These are phyloP conservation scores for Jamesozyma jinghongensis DNA, from an alignment of 805 yeast species.

Conservation along the genomic window DNA sequence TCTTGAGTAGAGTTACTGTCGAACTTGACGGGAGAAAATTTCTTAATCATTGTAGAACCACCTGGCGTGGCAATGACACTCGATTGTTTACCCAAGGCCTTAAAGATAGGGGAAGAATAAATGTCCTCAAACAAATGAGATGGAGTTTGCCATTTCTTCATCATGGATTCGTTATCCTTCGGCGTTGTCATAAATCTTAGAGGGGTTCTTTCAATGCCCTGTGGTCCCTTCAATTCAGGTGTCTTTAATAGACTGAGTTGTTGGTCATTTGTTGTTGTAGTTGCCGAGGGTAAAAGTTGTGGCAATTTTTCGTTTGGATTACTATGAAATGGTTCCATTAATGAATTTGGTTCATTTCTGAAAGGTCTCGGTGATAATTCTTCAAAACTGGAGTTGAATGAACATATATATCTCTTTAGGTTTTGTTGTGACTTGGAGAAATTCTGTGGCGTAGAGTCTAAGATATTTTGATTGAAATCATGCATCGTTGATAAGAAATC, in stretches of 20 bases:
- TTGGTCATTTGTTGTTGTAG: neutral
- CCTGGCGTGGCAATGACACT: slow-evolving; percentile 14
- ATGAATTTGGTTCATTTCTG: neutral
- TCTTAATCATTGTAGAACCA: slow-evolving; percentile 8
- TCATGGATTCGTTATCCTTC: slow-evolving; percentile 14
- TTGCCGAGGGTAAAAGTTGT: neutral
- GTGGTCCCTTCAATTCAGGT: slow-evolving; percentile 14
- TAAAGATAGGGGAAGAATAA: slow-evolving; percentile 27
- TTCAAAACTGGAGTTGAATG: slow-evolving; percentile 30
- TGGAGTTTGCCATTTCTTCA: slow-evolving; percentile 29
- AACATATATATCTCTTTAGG: slow-evolving; percentile 25
- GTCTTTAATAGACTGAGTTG: slow-evolving; percentile 11
- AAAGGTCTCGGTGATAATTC: slow-evolving; percentile 20
- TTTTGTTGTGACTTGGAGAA: slow-evolving; percentile 15
- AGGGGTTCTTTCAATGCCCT: slow-evolving; percentile 19
- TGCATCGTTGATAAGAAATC: neutral
- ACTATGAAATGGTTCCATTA: slow-evolving; percentile 3
- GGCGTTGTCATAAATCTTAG: slow-evolving; percentile 18
- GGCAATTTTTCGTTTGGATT: slow-evolving; percentile 2
- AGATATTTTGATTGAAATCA: slow-evolving; percentile 1
- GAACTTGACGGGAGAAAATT: slow-evolving; percentile 13
- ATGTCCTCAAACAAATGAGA: slow-evolving; percentile 28
- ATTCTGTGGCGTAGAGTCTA: neutral
- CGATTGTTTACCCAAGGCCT: slow-evolving; percentile 14
- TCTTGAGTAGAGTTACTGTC: slow-evolving; percentile 6